Percentiles rank a stretch among this genome's conserved stretches.
These are phyloP conservation scores for Tieghemiomyces parasiticus DNA, from an alignment of 192 early-diverging fungal genomes.

Conservation along the genomic window DNA sequence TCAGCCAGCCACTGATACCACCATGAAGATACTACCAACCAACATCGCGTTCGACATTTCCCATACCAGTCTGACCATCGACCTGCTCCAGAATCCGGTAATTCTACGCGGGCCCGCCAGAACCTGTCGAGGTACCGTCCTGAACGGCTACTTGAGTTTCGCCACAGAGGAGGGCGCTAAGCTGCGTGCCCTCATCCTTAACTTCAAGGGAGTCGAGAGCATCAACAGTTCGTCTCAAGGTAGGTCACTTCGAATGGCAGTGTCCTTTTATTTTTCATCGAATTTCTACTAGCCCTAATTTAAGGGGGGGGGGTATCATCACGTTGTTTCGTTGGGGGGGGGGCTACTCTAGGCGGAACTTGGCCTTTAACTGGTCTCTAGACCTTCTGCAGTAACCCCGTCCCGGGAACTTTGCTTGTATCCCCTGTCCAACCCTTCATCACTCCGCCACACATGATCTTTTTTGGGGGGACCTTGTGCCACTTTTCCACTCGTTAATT, in stretches of 20 bases:
- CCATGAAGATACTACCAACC: background rate
- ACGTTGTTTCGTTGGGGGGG: background rate
- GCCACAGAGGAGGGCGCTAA: background rate
- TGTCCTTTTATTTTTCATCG: background rate
- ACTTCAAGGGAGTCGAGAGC: constrained; percentile 6
- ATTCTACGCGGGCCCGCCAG: background rate
- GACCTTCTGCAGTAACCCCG: background rate
- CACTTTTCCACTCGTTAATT: background rate
- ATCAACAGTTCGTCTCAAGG: background rate
- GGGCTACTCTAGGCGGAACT: background rate
- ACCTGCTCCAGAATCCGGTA: constrained; percentile 2
- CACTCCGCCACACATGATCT: background rate
- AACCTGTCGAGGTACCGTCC: background rate
- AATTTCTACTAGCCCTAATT: background rate
- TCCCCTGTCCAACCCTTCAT: background rate
- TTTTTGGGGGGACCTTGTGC: background rate
- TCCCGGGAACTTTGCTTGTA: background rate
- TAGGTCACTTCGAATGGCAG: background rate
- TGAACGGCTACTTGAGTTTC: constrained; percentile 2
- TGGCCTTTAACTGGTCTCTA: background rate
- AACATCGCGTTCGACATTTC: background rate
- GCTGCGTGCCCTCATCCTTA: constrained; percentile 1
- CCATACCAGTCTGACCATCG: background rate
- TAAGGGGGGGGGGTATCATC: background rate
- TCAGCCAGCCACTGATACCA: too few species aligned